Evolutionary conservation across 306 rosid species (phyloP).

Genomic region (Corylus heterophylla): DNA sequence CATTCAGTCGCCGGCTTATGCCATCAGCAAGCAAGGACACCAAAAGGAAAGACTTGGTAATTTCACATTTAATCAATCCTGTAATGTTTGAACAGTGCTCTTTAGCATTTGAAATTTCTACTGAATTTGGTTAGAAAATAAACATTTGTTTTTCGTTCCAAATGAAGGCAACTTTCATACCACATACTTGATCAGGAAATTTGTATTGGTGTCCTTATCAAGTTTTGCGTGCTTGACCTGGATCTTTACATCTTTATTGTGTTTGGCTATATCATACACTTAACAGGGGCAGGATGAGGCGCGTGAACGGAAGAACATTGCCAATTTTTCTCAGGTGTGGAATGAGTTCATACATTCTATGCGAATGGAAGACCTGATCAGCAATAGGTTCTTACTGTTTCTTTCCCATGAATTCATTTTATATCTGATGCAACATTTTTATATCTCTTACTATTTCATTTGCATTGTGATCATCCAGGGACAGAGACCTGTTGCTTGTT

Average conservation of each 20-base stretch:
- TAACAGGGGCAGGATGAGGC: slow-evolving; percentile 55
- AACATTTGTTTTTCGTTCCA: slow-evolving; percentile 7
- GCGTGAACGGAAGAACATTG: slow-evolving; percentile 54
- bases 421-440: slow-evolving; percentile 16
- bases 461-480: slow-evolving; percentile 51
- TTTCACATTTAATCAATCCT: slow-evolving; percentile 3
- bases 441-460: slow-evolving; percentile 39
- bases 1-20: slow-evolving; percentile 67
- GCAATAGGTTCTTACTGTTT: slow-evolving; percentile 60
- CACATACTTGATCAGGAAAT: not conserved
- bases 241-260: not conserved
- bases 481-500: slow-evolving; percentile 84
- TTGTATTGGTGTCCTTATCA: not conserved
- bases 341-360: slow-evolving; percentile 73
- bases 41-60: slow-evolving; percentile 39
- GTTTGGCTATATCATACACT: slow-evolving; percentile 25
- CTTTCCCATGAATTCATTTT: slow-evolving; percentile 23
- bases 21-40: slow-evolving; percentile 42
- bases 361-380: slow-evolving; percentile 93
- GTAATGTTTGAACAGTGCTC: slow-evolving; percentile 1
- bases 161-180: not conserved
- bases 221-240: not conserved
- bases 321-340: slow-evolving; percentile 87
- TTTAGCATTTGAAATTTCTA: slow-evolving; percentile 24
- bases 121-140: slow-evolving; percentile 15